Evolutionary conservation across 768 basidiomycete genomes (phyloP).

Genomic region (Xerocomellus chrysenteron): DNA sequence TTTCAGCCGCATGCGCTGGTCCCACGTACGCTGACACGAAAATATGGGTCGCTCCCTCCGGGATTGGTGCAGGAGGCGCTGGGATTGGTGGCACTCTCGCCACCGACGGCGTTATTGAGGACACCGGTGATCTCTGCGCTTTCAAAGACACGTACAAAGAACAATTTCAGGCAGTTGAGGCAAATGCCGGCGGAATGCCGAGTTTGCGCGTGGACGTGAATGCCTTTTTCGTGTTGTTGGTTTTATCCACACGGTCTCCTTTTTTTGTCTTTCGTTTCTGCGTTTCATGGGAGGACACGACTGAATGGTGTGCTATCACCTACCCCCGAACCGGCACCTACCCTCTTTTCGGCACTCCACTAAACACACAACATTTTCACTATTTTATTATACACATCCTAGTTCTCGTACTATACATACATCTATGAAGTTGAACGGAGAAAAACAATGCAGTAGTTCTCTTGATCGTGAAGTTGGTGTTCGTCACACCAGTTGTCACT

Average conservation of each 20-base stretch:
- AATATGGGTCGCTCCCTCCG: constrained; percentile 27
- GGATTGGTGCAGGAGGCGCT: constrained; percentile 37
- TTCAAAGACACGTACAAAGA: constrained; percentile 77
- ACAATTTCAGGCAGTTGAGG: constrained; percentile 79
- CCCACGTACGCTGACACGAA: constrained; percentile 57
- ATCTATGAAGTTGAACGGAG: no score
- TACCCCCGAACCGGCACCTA: no score
- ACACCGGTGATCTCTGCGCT: constrained; percentile 74
- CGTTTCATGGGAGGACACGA: neutral
- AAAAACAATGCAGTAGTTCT: no score
- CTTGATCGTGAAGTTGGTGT: no score
- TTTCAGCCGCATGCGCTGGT: constrained; percentile 39
- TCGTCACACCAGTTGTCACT: no score
- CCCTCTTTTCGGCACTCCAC: no score
- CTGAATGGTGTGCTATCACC: neutral
- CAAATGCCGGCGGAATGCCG: constrained; percentile 68
- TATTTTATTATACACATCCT: no score
- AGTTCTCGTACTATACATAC: no score
- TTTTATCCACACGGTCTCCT: no score
- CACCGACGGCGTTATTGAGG: constrained; percentile 65
- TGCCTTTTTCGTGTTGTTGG: constrained; percentile 15
- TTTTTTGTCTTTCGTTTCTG: neutral
- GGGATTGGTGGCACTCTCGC: constrained; percentile 64
- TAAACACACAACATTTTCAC: no score
- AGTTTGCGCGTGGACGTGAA: constrained; percentile 81